These are phyloP conservation scores for Fremontodendron californicum DNA, from an alignment of 345 rosid species.

Conservation along the genomic window DNA sequence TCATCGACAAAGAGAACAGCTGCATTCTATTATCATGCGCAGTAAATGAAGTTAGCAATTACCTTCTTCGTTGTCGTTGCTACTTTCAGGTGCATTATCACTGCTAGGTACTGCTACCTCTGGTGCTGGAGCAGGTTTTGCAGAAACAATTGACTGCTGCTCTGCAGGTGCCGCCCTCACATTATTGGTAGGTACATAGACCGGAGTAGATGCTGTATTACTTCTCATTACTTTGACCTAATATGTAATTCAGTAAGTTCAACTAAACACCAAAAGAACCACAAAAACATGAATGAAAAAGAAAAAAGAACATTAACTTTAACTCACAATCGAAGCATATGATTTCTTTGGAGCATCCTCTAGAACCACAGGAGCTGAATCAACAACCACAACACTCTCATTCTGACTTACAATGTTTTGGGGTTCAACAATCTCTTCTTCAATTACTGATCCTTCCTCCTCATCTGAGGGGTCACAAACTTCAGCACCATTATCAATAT, in stretches of 20 bases:
- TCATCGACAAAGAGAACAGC: neutral
- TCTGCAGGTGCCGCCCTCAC: constrained; percentile 30
- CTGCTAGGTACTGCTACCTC: constrained; percentile 29
- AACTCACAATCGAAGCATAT: constrained; percentile 73
- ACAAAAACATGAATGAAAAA: constrained; percentile 5
- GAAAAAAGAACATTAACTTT: constrained; percentile 1
- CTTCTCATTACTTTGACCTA: constrained; percentile 57
- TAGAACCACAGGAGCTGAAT: constrained; percentile 34
- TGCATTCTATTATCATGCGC: neutral
- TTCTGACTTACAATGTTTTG: constrained; percentile 20
- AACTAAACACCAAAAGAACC: constrained; percentile 13
- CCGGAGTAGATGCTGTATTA: constrained; percentile 29
- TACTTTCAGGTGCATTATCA: constrained; percentile 38
- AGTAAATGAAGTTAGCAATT: constrained; percentile 6
- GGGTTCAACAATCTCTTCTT: constrained; percentile 38
- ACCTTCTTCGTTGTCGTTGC: constrained; percentile 47
- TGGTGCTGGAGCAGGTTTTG: constrained; percentile 34
- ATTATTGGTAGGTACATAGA: constrained; percentile 33
- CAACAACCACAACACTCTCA: constrained; percentile 30
- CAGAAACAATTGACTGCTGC: constrained; percentile 26
- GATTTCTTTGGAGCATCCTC: constrained; percentile 70
- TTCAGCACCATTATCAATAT: constrained; percentile 40
- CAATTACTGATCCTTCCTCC: constrained; percentile 46
- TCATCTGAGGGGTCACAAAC: constrained; percentile 49
- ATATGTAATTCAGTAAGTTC: neutral